These are phyloP conservation scores for Boletus rubropictus DNA, from an alignment of 768 basidiomycete genomes.

Conservation along the genomic window DNA sequence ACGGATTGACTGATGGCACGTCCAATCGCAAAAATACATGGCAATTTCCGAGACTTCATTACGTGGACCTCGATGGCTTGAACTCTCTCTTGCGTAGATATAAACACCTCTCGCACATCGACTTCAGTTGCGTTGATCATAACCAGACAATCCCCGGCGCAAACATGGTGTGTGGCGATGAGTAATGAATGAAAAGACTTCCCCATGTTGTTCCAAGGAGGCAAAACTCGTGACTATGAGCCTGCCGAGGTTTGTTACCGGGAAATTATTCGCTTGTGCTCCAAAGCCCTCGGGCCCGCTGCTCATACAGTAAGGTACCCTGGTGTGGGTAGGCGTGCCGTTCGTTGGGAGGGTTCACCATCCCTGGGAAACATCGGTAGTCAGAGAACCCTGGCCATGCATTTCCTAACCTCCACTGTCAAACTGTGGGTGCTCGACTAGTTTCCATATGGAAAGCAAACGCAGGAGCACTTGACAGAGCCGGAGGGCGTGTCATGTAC, in stretches of 20 bases:
- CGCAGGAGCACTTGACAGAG: constrained; percentile 1
- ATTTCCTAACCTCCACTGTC: background rate
- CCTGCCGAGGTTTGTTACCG: background rate
- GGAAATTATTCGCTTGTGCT: background rate
- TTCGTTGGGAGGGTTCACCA: background rate
- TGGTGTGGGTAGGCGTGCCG: constrained; percentile 1
- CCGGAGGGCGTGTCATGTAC: constrained; percentile 5
- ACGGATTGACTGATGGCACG: background rate
- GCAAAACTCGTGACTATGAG: background rate
- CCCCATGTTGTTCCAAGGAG: background rate
- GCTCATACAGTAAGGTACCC: background rate
- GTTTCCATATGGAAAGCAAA: background rate
- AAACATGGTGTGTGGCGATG: background rate
- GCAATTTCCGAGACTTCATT: background rate
- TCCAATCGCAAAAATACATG: background rate
- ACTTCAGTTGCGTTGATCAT: background rate
- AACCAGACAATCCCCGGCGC: background rate
- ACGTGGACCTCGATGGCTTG: background rate
- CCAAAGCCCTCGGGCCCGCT: background rate
- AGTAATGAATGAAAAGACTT: constrained; percentile 4
- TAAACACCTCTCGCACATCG: background rate
- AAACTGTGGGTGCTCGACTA: background rate
- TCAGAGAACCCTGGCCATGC: background rate
- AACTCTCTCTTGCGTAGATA: background rate
- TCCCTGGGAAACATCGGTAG: constrained; percentile 11